Conservation (phyloP, 108 stramenopile genomes). For the Nitzschia inconspicua region DNA sequence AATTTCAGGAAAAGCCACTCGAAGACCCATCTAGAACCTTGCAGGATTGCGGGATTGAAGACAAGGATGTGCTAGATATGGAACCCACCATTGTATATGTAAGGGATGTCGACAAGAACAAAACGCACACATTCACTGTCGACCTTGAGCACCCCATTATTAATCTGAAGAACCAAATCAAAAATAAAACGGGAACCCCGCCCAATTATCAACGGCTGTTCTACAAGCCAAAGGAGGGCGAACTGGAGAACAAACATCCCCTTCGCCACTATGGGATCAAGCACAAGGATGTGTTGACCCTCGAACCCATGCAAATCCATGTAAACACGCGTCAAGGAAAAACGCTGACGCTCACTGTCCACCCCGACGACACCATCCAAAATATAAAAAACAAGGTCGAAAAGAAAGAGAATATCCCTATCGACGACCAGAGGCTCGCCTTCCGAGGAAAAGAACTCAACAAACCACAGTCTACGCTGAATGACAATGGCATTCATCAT, state of each 20-base stretch:
- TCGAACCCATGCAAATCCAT: constrained; percentile 9
- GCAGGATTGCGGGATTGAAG: constrained; percentile 9
- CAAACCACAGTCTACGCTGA: background rate
- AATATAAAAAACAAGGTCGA: constrained; percentile 18
- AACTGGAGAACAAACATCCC: background rate
- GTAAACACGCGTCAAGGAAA: constrained; percentile 12
- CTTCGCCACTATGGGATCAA: constrained; percentile 13
- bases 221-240: constrained; percentile 47
- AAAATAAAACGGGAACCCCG: constrained; percentile 6
- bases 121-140: constrained; percentile 6
- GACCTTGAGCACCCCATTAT: constrained; percentile 16
- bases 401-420: constrained; percentile 1
- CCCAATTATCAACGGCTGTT: constrained; percentile 46
- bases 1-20: background rate
- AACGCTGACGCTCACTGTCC: background rate
- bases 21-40: constrained; percentile 5
- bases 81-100: constrained; percentile 26
- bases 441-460: constrained; percentile 3
- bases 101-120: background rate
- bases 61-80: constrained; percentile 17
- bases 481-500: constrained; percentile 15
- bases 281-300: constrained; percentile 6
- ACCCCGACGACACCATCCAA: constrained; percentile 2
- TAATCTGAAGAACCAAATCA: constrained; percentile 14
- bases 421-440: background rate